These are phyloP conservation scores for Metarhizium rileyi DNA, from an alignment of 2,329 filamentous ascomycete species.

Conservation along the genomic window DNA sequence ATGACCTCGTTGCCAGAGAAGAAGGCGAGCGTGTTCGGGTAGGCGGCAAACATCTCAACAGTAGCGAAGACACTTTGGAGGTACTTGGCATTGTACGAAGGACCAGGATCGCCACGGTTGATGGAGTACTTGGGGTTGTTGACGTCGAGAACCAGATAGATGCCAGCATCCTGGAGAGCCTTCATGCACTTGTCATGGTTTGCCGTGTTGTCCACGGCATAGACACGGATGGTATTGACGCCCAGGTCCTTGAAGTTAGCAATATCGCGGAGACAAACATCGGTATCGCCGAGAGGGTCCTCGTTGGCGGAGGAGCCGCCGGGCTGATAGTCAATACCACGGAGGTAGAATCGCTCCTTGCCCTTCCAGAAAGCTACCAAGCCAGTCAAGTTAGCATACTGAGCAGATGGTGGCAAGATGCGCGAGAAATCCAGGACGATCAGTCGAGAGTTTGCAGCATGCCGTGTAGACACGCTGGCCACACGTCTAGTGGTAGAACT, in stretches of 20 bases:
- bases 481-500: neutral
- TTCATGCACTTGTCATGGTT: constrained; percentile 82
- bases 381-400: constrained; percentile 1
- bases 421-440: neutral
- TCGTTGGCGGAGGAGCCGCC: constrained; percentile 42
- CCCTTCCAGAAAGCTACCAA: constrained; percentile 44
- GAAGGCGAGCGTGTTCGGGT: constrained; percentile 80
- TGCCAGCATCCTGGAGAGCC: constrained; percentile 68
- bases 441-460: neutral
- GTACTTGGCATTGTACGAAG: constrained; percentile 81
- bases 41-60: constrained; percentile 72
- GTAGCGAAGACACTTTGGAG: constrained; percentile 80
- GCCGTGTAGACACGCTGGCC: neutral
- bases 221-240: constrained; percentile 85
- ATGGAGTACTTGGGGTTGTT: constrained; percentile 85
- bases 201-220: constrained; percentile 79
- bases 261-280: constrained; percentile 70
- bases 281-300: constrained; percentile 69
- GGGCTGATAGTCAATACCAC: constrained; percentile 55
- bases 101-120: constrained; percentile 65
- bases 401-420: neutral
- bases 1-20: constrained; percentile 78
- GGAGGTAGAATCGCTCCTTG: constrained; percentile 46
- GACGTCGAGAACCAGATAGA: constrained; percentile 86
- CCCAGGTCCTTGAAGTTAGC: constrained; percentile 74